A percentile compares a stretch with the other conserved stretches of the same genome.
phyloP scores from a whole-genome alignment of 139 green algal genomes.

The Auxenochlorella protothecoides region DNA sequence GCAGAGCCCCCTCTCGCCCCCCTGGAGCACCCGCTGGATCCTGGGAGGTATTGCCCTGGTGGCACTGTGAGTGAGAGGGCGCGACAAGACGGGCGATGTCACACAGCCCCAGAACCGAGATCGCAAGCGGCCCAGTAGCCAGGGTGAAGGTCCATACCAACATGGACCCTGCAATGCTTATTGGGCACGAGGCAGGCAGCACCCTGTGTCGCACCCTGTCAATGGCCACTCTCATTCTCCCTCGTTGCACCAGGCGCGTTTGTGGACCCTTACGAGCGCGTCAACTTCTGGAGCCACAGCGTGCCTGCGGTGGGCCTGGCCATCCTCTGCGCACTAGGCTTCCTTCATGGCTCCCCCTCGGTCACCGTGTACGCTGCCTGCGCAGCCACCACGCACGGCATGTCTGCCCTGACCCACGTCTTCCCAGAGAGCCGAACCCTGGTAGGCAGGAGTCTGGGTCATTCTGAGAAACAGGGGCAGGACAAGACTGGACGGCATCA shows the following conservation, averaged over 20 bases:
- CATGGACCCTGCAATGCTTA: too few species aligned
- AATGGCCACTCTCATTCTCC: not conserved
- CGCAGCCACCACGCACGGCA: slow-evolving; percentile 52
- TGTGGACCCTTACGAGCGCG: slow-evolving; percentile 68
- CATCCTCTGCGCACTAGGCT: too few species aligned
- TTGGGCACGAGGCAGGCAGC: too few species aligned
- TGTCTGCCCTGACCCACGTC: slow-evolving; percentile 63
- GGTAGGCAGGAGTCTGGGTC: slow-evolving; percentile 11
- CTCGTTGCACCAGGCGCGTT: slow-evolving; percentile 17
- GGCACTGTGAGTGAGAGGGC: slow-evolving; percentile 30
- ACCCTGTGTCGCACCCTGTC: too few species aligned
- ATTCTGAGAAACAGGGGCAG: too few species aligned
- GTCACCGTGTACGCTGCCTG: slow-evolving; percentile 49
- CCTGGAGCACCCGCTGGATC: slow-evolving; percentile 30
- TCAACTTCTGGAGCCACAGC: slow-evolving; percentile 77
- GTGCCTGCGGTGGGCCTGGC: slow-evolving; percentile 30
- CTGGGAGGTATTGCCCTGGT: slow-evolving; percentile 46
- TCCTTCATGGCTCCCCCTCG: too few species aligned
- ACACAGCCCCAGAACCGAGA: too few species aligned
- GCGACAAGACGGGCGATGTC: not conserved
- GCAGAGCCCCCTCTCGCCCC: slow-evolving; percentile 1
- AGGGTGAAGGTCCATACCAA: too few species aligned
- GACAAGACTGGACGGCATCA: too few species aligned
- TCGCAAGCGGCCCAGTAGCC: too few species aligned
- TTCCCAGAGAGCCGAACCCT: slow-evolving; percentile 59